Evolutionary conservation across 345 rosid genomes (phyloP), one percentile per base, ranked within the genome.

Genomic region (Excoecaria cochinchinensis): DNA sequence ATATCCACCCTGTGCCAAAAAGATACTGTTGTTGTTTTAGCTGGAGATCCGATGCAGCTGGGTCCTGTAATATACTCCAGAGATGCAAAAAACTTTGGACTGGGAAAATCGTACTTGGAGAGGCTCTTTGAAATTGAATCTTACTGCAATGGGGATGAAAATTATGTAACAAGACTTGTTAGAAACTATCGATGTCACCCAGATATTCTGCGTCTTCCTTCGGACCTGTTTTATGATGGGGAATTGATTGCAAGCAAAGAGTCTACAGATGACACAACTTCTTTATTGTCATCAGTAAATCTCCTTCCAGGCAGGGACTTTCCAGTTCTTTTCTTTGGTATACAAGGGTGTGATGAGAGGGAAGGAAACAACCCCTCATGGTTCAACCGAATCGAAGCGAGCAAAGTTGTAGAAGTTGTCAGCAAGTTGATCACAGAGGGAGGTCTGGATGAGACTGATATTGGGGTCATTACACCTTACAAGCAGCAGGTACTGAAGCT

Each of bases 311-410:
- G 90, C 83, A 88, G 78, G 74, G 86, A 86, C 22, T 95, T 91
- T 72, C 99, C 97, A 24, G 82, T 92, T 78, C 86, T 86, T 71
- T 95, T 95, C 78, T 89, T 86, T 73, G 99, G 99, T 63, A 88
- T 92, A 70, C 96, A 92, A 87, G 99, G 99, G 64, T 89, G 92
- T 79, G 99, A 95, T 82, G 98, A 95, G 87, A 89, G 99, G 82
- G 98, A 95, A 86, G 98, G 93, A 39, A 90, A 73, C 79, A 95
- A 93, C 77, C 99, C 96, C 5, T 95, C 98, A 15, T 93, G 98
- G 97, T 92, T 95, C 81, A 95, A 95, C 83, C 84, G 98, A 24
- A 84, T 95, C 59, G 98, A 95, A 86, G 90, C 84, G 69, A 92
- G 97, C 84, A 93, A 92, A 86, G 98, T 91, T 5, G 83, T 89